Conservation (phyloP, 768 basidiomycete species). For the Melanogaster broomeanus region DNA sequence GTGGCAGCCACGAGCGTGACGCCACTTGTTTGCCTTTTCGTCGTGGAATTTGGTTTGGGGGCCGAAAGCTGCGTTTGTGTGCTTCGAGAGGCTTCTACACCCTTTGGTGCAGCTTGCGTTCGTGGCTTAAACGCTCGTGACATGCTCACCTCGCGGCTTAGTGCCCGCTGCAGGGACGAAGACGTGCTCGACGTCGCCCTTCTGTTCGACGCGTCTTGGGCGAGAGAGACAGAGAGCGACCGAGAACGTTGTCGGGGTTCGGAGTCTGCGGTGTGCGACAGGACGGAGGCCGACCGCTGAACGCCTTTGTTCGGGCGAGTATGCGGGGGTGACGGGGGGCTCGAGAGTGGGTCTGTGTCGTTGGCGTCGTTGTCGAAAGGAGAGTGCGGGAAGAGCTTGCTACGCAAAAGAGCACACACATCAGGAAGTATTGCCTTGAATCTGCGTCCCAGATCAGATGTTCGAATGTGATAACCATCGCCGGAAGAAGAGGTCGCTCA, state of each 20-base stretch:
- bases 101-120: constrained; percentile 14
- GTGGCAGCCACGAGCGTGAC: constrained; percentile 55
- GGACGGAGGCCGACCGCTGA: constrained; percentile 27
- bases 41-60: constrained; percentile 14
- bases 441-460: constrained; percentile 33
- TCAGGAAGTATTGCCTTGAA: constrained; percentile 57
- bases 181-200: constrained; percentile 34
- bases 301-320: constrained; percentile 7
- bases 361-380: constrained; percentile 52
- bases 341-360: constrained; percentile 14
- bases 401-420: constrained; percentile 55
- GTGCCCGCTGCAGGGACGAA: constrained; percentile 48
- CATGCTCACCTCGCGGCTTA: constrained; percentile 81
- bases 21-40: constrained; percentile 11
- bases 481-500: constrained; percentile 30
- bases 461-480: not conserved
- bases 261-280: constrained; percentile 15
- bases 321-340: constrained; percentile 14
- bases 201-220: constrained; percentile 53
- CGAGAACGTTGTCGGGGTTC: constrained; percentile 51
- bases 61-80: constrained; percentile 15
- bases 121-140: constrained; percentile 63
- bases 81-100: constrained; percentile 1
- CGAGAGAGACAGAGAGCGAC: constrained; percentile 70
- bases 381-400: constrained; percentile 68